Evolutionary conservation across 495 filamentous ascomycete genomes (phyloP).

Genomic region (Amphirosellinia nigrospora): DNA sequence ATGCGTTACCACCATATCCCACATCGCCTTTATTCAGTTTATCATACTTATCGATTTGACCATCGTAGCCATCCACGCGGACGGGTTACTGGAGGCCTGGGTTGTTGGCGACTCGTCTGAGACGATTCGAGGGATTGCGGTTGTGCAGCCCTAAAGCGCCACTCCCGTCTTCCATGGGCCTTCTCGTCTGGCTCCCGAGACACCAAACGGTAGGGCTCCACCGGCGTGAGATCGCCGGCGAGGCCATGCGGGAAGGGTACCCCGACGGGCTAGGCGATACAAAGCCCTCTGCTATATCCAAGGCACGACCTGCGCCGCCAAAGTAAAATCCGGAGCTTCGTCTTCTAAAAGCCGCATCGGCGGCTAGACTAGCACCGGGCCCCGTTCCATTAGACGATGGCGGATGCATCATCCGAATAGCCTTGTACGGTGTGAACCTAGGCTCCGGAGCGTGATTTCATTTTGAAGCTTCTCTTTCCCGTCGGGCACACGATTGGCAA

Average conservation of each 20-base stretch:
- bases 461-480: conserved; percentile 93
- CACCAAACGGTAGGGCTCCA: conserved; percentile 46
- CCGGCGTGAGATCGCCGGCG: conserved; percentile 30
- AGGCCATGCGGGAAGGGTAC: conserved; percentile 30
- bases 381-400: conserved; percentile 36
- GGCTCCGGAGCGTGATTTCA: conserved; percentile 88
- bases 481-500: conserved; percentile 96
- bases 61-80: conserved; percentile 26
- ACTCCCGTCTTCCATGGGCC: conserved; percentile 2
- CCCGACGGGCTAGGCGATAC: conserved; percentile 33
- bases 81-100: conserved; percentile 35
- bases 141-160: conserved; percentile 22
- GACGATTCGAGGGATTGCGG: conserved; percentile 35
- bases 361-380: conserved; percentile 49
- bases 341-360: conserved; percentile 63
- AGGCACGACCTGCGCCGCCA: conserved; percentile 39
- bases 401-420: conserved; percentile 57
- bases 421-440: conserved; percentile 83
- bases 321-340: conserved; percentile 62
- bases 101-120: conserved; percentile 29
- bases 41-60: conserved; percentile 55
- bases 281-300: conserved; percentile 46
- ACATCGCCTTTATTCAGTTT: conserved; percentile 72
- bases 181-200: conserved; percentile 29
- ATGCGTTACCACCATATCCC: conserved; percentile 70